Evolutionary conservation across 2,329 filamentous ascomycete species (phyloP).

Genomic region (Scedosporium apiospermum): DNA sequence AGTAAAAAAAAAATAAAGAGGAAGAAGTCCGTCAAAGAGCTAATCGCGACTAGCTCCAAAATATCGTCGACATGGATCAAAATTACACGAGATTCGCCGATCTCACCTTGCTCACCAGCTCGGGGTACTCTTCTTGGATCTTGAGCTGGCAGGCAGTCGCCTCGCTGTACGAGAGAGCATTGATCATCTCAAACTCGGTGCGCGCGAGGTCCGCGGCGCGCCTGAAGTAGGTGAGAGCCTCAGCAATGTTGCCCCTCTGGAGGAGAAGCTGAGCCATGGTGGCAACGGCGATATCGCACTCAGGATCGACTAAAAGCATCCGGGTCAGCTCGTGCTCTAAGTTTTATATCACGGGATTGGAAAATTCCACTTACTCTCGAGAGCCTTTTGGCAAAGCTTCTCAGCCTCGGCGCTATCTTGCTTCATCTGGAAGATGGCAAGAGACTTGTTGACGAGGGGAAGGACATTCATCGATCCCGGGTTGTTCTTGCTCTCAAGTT

Average conservation of each 20-base stretch:
- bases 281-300: constrained; percentile 96
- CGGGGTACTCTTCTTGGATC: constrained; percentile 78
- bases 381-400: constrained; percentile 90
- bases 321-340: constrained; percentile 22
- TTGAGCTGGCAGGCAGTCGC: constrained; percentile 93
- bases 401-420: constrained; percentile 91
- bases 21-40: not conserved
- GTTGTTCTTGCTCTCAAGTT: constrained; percentile 93
- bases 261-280: constrained; percentile 97
- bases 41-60: not conserved
- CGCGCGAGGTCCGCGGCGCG: constrained; percentile 87
- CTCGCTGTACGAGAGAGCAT: constrained; percentile 93
- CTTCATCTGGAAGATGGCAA: constrained; percentile 97
- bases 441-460: constrained; percentile 95
- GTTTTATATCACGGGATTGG: not conserved
- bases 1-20: not conserved
- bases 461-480: constrained; percentile 95
- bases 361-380: constrained; percentile 67
- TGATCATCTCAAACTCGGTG: constrained; percentile 92
- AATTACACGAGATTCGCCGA: constrained; percentile 3
- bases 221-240: constrained; percentile 95
- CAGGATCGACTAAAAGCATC: constrained; percentile 70
- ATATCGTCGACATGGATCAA: not conserved
- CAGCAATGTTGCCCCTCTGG: constrained; percentile 93
- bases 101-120: constrained; percentile 47